phyloP scores from a whole-genome alignment of 441 rosid genomes.

The Gossypium schwendimanii region DNA sequence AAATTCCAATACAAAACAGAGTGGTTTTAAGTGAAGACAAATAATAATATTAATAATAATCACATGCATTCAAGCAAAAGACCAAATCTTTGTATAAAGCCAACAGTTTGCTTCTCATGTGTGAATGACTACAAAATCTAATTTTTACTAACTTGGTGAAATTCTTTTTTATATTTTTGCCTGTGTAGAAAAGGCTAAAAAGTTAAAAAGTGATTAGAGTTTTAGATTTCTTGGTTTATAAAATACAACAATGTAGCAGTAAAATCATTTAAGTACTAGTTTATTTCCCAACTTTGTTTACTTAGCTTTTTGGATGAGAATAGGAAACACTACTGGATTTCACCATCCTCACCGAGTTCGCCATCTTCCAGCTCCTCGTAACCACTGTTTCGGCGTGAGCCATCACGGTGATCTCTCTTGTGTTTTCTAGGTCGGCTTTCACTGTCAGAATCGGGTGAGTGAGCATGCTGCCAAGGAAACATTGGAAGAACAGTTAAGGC shows the following conservation, averaged over 20 bases:
- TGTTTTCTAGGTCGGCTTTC: constrained; percentile 69
- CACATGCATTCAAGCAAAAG: not conserved
- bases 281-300: not conserved
- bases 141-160: not conserved
- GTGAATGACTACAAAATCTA: not conserved
- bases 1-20: not conserved
- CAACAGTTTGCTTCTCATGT: not conserved
- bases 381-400: constrained; percentile 45
- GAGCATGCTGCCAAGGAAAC: constrained; percentile 52
- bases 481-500: not conserved
- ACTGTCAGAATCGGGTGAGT: constrained; percentile 77
- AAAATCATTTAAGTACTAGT: not conserved
- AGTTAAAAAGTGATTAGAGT: not conserved
- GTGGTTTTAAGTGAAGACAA: not conserved
- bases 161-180: not conserved
- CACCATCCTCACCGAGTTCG: constrained; percentile 67
- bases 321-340: constrained; percentile 34
- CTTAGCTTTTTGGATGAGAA: not conserved
- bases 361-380: constrained; percentile 71
- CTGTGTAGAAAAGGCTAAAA: not conserved
- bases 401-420: constrained; percentile 61
- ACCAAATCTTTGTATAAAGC: no score
- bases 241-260: not conserved
- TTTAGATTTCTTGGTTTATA: no score
- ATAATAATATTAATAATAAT: not conserved